Conservation (phyloP, 2,329 filamentous ascomycete species). For the Leptoxyphium fumago region DNA sequence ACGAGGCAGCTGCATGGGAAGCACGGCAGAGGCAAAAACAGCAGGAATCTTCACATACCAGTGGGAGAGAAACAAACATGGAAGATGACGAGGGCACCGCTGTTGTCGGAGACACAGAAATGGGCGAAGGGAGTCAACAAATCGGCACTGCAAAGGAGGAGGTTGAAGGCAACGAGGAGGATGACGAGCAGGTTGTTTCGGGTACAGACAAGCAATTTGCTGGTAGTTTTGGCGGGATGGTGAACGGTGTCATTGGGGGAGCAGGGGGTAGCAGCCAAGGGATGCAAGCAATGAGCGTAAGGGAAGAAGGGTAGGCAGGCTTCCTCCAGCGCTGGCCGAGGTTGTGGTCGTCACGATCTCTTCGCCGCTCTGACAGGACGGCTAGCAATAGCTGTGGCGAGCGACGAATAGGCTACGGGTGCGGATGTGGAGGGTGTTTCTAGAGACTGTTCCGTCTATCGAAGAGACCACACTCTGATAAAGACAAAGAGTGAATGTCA, state of each 20-base stretch:
- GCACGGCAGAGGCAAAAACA: constrained; percentile 21
- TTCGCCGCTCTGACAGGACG: too few relatives aligned
- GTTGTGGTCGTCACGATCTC: neutral
- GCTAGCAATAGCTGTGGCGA: too few relatives aligned
- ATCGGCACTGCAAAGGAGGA: neutral
- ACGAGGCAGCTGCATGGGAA: constrained; percentile 45
- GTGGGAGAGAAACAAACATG: constrained; percentile 4
- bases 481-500: too few relatives aligned
- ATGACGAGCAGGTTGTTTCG: neutral
- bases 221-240: neutral
- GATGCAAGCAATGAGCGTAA: neutral
- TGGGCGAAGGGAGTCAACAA: neutral
- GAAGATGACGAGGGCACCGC: constrained; percentile 4
- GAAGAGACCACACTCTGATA: too few relatives aligned
- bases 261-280: neutral
- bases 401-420: too few relatives aligned
- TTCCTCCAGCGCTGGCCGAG: neutral
- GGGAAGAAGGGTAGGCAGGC: neutral
- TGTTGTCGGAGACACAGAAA: neutral
- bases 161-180: neutral
- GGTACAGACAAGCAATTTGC: neutral
- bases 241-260: neutral
- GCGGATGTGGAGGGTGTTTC: too few relatives aligned
- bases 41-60: constrained; percentile 5
- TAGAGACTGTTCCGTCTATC: too few relatives aligned